These are phyloP conservation scores for Mycena haematopus DNA, from an alignment of 768 basidiomycete genomes.

Conservation along the genomic window DNA sequence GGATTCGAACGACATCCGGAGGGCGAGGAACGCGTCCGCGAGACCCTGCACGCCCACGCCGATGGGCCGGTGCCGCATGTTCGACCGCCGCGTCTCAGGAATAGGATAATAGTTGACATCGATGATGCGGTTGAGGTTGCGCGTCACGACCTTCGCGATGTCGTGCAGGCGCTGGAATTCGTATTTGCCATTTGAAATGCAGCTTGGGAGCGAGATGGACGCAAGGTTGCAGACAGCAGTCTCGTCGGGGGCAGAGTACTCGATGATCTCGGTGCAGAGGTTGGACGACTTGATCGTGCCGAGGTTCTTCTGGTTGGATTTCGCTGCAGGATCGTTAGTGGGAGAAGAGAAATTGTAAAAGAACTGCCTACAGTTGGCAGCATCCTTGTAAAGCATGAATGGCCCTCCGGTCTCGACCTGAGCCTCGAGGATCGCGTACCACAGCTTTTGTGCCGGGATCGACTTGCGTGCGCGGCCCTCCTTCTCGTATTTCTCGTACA, in stretches of 20 bases:
- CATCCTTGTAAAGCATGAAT: conserved; percentile 99
- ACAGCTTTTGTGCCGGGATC: conserved; percentile 94
- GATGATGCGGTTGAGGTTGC: conserved; percentile 79
- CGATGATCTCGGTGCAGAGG: conserved; percentile 86
- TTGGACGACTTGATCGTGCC: conserved; percentile 89
- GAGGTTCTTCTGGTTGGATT: conserved; percentile 86
- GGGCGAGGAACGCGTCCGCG: conserved; percentile 83
- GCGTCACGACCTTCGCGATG: conserved; percentile 76
- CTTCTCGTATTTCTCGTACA: conserved; percentile 87
- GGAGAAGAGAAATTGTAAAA: not conserved
- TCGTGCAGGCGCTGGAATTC: conserved; percentile 83
- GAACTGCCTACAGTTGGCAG: conserved; percentile 72
- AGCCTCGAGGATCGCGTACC: conserved; percentile 96
- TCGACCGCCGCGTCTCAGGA: conserved; percentile 74
- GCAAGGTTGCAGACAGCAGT: conserved; percentile 87
- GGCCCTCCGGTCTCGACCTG: conserved; percentile 98
- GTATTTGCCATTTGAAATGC: conserved; percentile 66
- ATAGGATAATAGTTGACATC: conserved; percentile 83
- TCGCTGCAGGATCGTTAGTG: conserved; percentile 48
- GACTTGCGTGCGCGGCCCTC: conserved; percentile 88
- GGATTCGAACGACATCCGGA: conserved; percentile 84
- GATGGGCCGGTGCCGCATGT: conserved; percentile 84
- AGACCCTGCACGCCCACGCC: conserved; percentile 86
- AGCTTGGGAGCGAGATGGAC: conserved; percentile 79
- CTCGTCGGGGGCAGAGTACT: conserved; percentile 85